Base-by-base conservation (phyloP, 2,329 filamentous ascomycete genomes). In the Samsoniella hepiali region DNA sequence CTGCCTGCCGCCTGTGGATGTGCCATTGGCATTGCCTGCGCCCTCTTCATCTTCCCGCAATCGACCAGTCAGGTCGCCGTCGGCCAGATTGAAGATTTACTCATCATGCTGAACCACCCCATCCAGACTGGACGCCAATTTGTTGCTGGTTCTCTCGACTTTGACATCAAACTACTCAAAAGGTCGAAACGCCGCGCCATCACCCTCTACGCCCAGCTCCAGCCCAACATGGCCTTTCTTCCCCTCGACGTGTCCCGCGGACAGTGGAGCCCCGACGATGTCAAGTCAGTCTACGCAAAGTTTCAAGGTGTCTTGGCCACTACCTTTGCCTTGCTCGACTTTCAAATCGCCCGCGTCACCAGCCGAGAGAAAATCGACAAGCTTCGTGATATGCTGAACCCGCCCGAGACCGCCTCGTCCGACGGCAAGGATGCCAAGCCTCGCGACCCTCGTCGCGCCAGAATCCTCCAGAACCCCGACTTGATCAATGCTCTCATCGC, bases 21-120 rank as follows among this genome's bases (percentile, higher is more conserved):
- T 7, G 81, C 77, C 0, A 68, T 83, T 0, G 81, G 80, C 0
- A 61, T 78, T 2, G 76, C 72, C 3, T 80, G 76, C 51, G 77
- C 75, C 5, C 58, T 83, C 1, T 63, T 83, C 3, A 72, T 83
- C 51, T 83, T 83, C 61, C 81, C 81, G 0, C 76, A 77, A 47
- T 83, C 81, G 0, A 80, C 81, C 0, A 82, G 81, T 0, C 76
- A 77, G 31, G 71, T 75, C 2, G 76, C 80, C 1, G 69, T 83
- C 0, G 67, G 68, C 9, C 65, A 72, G 13, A 69, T 77, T 49
- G 69, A 72, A 49, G 70, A 71, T 11, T 64, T 78, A 3, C 58
- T 75, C 3, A 67, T 68, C 15, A 67, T 74, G 66, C 65, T 78
- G 0, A 68, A 76, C 0, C 64, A 63, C 0, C 73, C 77, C 0